Evolutionary conservation across 257 asterid species (phyloP), one percentile per base, ranked within the genome.

Genomic region (Solanum tarijense): DNA sequence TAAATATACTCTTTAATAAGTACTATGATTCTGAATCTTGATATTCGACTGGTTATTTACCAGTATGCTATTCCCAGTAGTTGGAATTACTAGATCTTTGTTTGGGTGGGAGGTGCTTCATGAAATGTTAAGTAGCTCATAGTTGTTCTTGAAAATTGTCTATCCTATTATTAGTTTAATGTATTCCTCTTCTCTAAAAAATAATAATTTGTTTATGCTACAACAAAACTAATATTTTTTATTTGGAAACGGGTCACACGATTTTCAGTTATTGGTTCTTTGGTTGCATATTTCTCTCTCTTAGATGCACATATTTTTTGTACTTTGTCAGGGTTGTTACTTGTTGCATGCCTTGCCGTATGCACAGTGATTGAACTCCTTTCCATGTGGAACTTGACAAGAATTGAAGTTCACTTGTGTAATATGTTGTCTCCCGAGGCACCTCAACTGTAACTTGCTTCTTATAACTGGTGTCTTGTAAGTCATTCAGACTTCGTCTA

Each of bases 361-460:
- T 96, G 98, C 90, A 94, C 99, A 21, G 83, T 89, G 85, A 89
- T 94, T 36, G 98, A 95, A 90, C 99, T 97, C 87, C 93, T 97
- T 88, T 95, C 98, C 48, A 96, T 97, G 99, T 95, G 99, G 99
- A 97, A 97, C 90, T 91, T 97, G 94, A 97, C 99, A 81, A 94
- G 99, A 90, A 91, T 97, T 84, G 99, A 97, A 89, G 99, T 97
- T 89, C 95, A 92, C 92, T 92, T 95, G 60, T 97, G 99, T 93
- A 97, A 96, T 88, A 76, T 94, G 90, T 90, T 97, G 92, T 97
- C 99, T 78, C 99, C 99, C 8, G 99, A 97, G 92, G 95, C 99
- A 86, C 96, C 97, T 89, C 96, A 93, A 43, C 87, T 97, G 69
- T 95, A 99, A 71, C 99, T 97, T 88, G 95, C 95, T 89, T 89